Conservation (phyloP, 2,329 filamentous ascomycete genomes). For the Colletotrichum australisinense region DNA sequence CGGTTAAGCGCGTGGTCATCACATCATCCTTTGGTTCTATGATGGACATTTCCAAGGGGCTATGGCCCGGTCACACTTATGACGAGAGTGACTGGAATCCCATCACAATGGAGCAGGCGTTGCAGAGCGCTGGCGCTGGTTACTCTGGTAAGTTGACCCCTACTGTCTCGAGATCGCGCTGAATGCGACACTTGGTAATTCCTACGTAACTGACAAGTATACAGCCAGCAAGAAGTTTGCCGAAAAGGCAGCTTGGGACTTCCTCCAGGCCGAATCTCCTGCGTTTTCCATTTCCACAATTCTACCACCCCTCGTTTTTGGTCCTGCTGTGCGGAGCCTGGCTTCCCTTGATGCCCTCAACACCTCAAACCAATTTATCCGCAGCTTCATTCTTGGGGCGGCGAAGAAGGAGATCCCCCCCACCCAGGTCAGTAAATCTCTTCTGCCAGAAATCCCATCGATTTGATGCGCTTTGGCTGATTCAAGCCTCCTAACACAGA, state of each 20-base stretch:
- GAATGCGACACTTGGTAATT: too few relatives aligned
- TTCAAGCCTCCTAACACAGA: neutral
- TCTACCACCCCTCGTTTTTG: conserved; percentile 5
- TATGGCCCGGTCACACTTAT: neutral
- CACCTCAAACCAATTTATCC: conserved; percentile 21
- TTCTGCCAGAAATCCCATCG: too few relatives aligned
- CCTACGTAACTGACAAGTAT: conserved; percentile 36
- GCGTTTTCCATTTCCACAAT: conserved; percentile 46
- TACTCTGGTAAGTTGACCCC: too few relatives aligned
- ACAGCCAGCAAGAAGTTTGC: conserved; percentile 47
- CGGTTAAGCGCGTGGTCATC: neutral
- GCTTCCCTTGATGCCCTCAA: neutral
- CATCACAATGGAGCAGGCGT: neutral
- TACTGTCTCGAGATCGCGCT: too few relatives aligned
- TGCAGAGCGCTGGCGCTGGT: too few relatives aligned
- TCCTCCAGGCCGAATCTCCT: conserved; percentile 44
- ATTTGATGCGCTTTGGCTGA: too few relatives aligned
- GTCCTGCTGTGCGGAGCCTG: neutral
- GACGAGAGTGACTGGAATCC: neutral
- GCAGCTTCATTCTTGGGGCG: neutral
- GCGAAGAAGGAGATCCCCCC: neutral
- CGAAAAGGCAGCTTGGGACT: conserved; percentile 45
- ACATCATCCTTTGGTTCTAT: neutral
- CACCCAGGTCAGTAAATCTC: neutral
- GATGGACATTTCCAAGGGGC: neutral